phyloP scores from a whole-genome alignment of 1,284 basidiomycete genomes.

The Ustilago tritici region DNA sequence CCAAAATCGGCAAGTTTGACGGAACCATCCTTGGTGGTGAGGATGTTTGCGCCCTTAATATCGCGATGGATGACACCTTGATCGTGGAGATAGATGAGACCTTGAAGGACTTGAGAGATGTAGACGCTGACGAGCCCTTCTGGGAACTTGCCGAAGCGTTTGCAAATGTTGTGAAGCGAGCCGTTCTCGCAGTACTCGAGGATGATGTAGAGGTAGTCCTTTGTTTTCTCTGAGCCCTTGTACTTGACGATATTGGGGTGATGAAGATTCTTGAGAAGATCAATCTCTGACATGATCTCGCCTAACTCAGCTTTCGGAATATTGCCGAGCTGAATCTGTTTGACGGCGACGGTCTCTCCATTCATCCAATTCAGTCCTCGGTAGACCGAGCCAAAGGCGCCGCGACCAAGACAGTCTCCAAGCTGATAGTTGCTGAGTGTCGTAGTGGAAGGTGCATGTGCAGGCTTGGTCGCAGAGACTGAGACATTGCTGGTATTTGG shows the following conservation, averaged over 20 bases:
- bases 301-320: conserved; percentile 91
- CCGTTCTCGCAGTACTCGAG: conserved; percentile 99
- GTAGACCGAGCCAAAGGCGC: conserved; percentile 94
- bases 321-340: conserved; percentile 78
- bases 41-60: conserved; percentile 73
- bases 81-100: conserved; percentile 64
- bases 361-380: conserved; percentile 94
- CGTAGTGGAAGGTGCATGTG: conserved; percentile 1
- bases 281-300: conserved; percentile 99
- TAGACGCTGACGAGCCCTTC: conserved; percentile 96
- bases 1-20: conserved; percentile 54
- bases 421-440: conserved; percentile 71
- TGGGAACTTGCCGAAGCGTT: conserved; percentile 97
- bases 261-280: conserved; percentile 94
- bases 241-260: conserved; percentile 96
- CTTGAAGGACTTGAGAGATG: conserved; percentile 81
- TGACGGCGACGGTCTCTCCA: conserved; percentile 73
- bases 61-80: conserved; percentile 66
- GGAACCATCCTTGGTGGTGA: conserved; percentile 75
- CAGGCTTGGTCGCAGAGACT: not conserved
- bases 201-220: conserved; percentile 94
- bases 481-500: not conserved
- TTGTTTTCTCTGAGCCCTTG: conserved; percentile 95
- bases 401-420: conserved; percentile 91
- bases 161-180: conserved; percentile 91